Evolutionary conservation across 257 asterid species (phyloP).

Genomic region (Lavandula angustifolia): DNA sequence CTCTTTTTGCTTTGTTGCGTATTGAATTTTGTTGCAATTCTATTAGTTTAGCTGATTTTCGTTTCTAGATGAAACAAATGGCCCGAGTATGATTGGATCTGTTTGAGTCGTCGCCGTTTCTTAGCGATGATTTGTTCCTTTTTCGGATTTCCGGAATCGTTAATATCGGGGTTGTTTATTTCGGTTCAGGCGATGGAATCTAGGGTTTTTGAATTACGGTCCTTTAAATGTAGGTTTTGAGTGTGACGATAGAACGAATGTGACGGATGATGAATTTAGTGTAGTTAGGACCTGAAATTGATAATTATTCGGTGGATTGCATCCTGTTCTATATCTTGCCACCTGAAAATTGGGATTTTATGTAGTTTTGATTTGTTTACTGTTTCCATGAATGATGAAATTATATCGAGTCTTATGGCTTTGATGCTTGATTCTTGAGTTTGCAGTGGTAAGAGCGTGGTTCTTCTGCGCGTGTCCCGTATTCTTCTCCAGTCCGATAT

Average conservation of each 20-base stretch:
- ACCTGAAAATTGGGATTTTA: slow-evolving; percentile 8
- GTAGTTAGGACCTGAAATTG: background rate
- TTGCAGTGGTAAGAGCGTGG: slow-evolving; percentile 43
- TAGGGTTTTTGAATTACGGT: background rate
- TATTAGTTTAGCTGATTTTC: background rate
- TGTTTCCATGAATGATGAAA: background rate
- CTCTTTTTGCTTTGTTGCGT: background rate
- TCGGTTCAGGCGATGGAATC: background rate
- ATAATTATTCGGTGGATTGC: background rate
- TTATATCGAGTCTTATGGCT: slow-evolving; percentile 14
- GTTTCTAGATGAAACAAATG: slow-evolving; percentile 24
- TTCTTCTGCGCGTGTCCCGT: slow-evolving; percentile 95
- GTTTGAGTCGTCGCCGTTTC: background rate
- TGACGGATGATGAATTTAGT: too few species aligned
- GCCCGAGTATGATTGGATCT: slow-evolving; percentile 27
- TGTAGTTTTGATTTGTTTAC: background rate
- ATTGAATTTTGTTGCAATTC: background rate
- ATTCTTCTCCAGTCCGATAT: slow-evolving; percentile 76
- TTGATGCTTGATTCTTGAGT: slow-evolving; percentile 26
- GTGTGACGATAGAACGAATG: too few species aligned
- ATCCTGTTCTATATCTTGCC: background rate
- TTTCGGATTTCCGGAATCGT: background rate
- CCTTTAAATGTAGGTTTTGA: background rate
- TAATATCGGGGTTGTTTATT: too few species aligned
- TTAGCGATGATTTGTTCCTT: background rate